These are phyloP conservation scores for Monosporascus sp. DNA, from an alignment of 2,329 filamentous ascomycete species.

Conservation along the genomic window DNA sequence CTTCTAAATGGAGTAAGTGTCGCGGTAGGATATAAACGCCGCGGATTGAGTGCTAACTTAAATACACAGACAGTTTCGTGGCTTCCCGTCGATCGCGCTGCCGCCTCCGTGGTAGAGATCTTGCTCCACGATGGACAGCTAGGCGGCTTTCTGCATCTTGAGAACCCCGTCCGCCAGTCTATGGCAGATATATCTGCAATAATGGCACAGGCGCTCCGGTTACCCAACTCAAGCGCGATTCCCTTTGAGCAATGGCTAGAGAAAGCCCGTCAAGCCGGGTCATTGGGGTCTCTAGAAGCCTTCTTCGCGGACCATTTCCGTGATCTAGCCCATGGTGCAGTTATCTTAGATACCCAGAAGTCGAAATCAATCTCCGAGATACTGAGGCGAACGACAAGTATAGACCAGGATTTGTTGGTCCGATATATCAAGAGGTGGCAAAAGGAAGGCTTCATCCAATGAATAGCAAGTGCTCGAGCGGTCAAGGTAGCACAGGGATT, in stretches of 20 bases:
- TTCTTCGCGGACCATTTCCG: constrained; percentile 16
- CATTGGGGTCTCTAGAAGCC: constrained; percentile 8
- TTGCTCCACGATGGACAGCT: constrained; percentile 1
- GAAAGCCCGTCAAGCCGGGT: constrained; percentile 1
- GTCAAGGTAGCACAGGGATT: no score
- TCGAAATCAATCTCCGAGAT: constrained; percentile 8
- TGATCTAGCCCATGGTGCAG: constrained; percentile 9
- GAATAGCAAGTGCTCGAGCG: background rate
- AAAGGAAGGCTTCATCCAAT: constrained; percentile 9
- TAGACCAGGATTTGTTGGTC: constrained; percentile 10
- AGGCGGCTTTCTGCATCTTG: constrained; percentile 12
- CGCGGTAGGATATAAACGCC: background rate
- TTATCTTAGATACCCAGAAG: constrained; percentile 13
- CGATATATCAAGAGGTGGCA: constrained; percentile 14
- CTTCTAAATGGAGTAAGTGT: constrained; percentile 9
- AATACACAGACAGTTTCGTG: constrained; percentile 10
- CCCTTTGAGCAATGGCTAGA: constrained; percentile 12
- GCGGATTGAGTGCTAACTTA: background rate
- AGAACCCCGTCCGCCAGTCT: constrained; percentile 14
- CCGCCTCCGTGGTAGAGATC: constrained; percentile 8
- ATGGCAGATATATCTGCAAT: constrained; percentile 11
- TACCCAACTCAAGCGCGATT: constrained; percentile 2
- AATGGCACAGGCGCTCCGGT: constrained; percentile 10
- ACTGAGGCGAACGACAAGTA: constrained; percentile 3
- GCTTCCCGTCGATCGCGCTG: constrained; percentile 16